phyloP scores from a whole-genome alignment of 176 grass and related monocot species.

The Musa troglodytarum region DNA sequence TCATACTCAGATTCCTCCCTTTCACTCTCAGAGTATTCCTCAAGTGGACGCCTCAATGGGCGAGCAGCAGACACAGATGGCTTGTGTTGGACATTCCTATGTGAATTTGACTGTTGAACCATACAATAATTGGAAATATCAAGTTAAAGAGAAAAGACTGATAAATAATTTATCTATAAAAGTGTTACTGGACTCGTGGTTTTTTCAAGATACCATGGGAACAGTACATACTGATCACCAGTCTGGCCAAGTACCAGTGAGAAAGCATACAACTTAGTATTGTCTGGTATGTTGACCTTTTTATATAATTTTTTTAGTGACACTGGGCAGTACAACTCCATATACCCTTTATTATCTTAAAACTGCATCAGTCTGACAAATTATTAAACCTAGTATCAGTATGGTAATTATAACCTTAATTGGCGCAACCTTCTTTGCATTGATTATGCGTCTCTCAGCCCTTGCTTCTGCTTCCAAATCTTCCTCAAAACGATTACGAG shows the following conservation, averaged over 20 bases:
- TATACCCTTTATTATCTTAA: too few relatives aligned
- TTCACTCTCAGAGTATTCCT: slow-evolving; percentile 68
- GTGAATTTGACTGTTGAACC: slow-evolving; percentile 50
- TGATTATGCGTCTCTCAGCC: slow-evolving; percentile 55
- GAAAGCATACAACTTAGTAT: too few relatives aligned
- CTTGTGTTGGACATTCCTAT: slow-evolving; percentile 43
- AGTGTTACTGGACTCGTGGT: too few relatives aligned
- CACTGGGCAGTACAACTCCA: too few relatives aligned
- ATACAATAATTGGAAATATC: slow-evolving; percentile 13
- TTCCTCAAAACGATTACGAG: slow-evolving; percentile 56
- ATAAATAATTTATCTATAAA: background rate
- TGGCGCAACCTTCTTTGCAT: slow-evolving; percentile 50
- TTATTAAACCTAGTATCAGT: too few relatives aligned
- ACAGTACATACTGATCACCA: too few relatives aligned
- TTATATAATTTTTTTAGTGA: too few relatives aligned
- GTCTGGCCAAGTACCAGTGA: too few relatives aligned
- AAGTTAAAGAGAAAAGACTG: background rate
- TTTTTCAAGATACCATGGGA: too few relatives aligned
- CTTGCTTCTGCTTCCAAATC: slow-evolving; percentile 70
- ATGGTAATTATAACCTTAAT: background rate
- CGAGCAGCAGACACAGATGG: slow-evolving; percentile 43
- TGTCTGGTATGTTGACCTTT: too few relatives aligned
- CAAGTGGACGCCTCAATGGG: slow-evolving; percentile 32
- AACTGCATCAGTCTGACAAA: too few relatives aligned
- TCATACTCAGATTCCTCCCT: slow-evolving; percentile 88